Evolutionary conservation across 2,329 filamentous ascomycete species (phyloP), one percentile per base, ranked within the genome.

Genomic region (Myotisia sp.): DNA sequence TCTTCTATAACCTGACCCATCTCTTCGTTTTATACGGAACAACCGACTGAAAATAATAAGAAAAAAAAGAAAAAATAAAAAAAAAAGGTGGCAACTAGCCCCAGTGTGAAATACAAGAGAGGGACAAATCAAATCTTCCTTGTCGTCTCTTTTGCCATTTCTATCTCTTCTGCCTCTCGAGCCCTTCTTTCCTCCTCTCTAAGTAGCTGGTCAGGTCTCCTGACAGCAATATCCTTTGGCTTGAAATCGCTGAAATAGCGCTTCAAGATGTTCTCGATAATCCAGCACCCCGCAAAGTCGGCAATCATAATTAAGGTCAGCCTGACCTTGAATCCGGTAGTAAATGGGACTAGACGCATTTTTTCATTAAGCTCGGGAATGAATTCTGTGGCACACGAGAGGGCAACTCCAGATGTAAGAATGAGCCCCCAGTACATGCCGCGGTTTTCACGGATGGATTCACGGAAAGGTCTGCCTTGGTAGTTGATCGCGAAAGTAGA

Each of bases 401-500:
- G 95, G 4, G 90, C 87, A 19, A 98, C 81, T 26, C 68, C 84
- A 0, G 84, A 83, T 10, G 94, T 87, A 44, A 80, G 79, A 26
- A 98, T 65, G 37, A 98, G 84, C 39, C 90, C 90, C 68, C 81
- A 98, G 65, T 90, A 98, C 90, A 98, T 98, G 55, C 83, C 85
- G 58, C 76, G 80, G 67, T 98, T 98, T 63, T 94, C 90, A 4
- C 80, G 78, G 45, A 98, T 84, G 14, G 80, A 81, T 62, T 98
- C 90, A 40, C 90, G 82, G 79, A 98, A 98, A 8, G 90, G 90
- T 6, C 90, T 80, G 39, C 90, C 90, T 60, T 98, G 90, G 66
- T 98, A 98, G 67, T 98, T 98, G 67, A 98, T 93, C 41, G 90
- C 86, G 51, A 98, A 98, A 3, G 90, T 98, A 16, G 86, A 94